Conservation (phyloP, 257 asterid genomes). For the Rauvolfia tetraphylla region DNA sequence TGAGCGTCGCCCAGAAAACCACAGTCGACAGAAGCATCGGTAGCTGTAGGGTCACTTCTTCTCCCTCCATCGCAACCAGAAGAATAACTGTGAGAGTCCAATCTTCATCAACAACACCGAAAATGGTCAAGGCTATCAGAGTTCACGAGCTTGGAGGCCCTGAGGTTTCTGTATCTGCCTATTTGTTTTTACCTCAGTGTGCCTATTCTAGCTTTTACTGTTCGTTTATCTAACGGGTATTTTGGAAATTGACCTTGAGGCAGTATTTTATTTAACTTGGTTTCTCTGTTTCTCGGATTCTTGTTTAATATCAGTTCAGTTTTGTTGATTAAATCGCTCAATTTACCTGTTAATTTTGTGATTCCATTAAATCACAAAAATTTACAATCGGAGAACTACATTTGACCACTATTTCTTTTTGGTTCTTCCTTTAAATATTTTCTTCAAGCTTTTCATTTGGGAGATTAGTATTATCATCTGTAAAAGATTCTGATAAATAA, state of each 20-base stretch:
- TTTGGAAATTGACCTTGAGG: background rate
- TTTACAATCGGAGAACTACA: background rate
- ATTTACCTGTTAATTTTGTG: background rate
- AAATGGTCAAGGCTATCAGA: slow-evolving; percentile 76
- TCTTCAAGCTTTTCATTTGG: background rate
- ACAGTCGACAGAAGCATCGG: background rate
- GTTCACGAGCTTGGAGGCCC: slow-evolving; percentile 72
- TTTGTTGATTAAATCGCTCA: background rate
- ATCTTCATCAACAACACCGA: slow-evolving; percentile 18
- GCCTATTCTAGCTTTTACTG: background rate
- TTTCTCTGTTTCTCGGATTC: background rate
- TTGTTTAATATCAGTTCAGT: background rate
- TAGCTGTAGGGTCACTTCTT: background rate
- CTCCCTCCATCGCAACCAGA: background rate
- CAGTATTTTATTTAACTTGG: background rate
- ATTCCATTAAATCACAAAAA: background rate
- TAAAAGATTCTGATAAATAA: background rate
- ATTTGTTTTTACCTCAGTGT: background rate
- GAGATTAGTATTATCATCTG: background rate
- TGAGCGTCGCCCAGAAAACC: background rate
- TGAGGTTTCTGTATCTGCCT: slow-evolving; percentile 31
- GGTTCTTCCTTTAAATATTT: background rate
- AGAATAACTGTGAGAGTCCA: slow-evolving; percentile 16
- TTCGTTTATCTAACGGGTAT: background rate
- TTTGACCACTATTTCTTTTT: background rate